Percentiles rank a stretch among this genome's conserved stretches.
Evolutionary conservation across 2,329 filamentous ascomycete species (phyloP).

Genomic region (Trichoderma sp.): DNA sequence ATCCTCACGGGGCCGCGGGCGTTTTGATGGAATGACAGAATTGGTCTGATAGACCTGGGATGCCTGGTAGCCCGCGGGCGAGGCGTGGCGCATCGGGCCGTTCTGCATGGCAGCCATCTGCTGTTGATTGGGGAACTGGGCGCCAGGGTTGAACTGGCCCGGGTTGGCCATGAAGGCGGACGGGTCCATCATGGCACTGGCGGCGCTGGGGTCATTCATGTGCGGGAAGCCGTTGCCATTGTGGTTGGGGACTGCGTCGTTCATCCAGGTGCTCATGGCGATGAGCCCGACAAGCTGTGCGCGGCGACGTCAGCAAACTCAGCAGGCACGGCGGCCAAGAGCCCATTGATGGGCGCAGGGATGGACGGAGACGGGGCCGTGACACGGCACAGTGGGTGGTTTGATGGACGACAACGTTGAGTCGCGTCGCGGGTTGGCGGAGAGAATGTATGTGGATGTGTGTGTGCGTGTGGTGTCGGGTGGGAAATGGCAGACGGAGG

Average conservation of each 20-base stretch:
- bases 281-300: slow-evolving; percentile 51
- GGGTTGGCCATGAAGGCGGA: slow-evolving; percentile 65
- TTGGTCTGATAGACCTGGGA: slow-evolving; percentile 74
- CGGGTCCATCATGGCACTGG: slow-evolving; percentile 66
- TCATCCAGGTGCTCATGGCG: slow-evolving; percentile 75
- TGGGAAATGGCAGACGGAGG: slow-evolving; percentile 38
- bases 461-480: slow-evolving; percentile 37
- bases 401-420: slow-evolving; percentile 43
- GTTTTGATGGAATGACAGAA: slow-evolving; percentile 86
- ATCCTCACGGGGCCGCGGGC: slow-evolving; percentile 80
- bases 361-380: slow-evolving; percentile 52
- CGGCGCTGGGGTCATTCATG: slow-evolving; percentile 63
- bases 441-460: slow-evolving; percentile 35
- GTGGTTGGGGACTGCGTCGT: slow-evolving; percentile 70
- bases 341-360: slow-evolving; percentile 47
- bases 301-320: slow-evolving; percentile 52
- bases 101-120: slow-evolving; percentile 73
- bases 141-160: slow-evolving; percentile 62
- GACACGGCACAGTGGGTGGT: slow-evolving; percentile 48
- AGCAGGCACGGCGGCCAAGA: slow-evolving; percentile 44
- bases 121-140: slow-evolving; percentile 58
- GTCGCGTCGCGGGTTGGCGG: slow-evolving; percentile 50
- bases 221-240: slow-evolving; percentile 71
- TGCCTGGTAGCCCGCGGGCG: slow-evolving; percentile 61
- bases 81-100: slow-evolving; percentile 80